Evolutionary conservation across 805 yeast genomes (phyloP), one percentile per base, ranked within the genome.

Genomic region (Kregervanrija pseudodelftensis): DNA sequence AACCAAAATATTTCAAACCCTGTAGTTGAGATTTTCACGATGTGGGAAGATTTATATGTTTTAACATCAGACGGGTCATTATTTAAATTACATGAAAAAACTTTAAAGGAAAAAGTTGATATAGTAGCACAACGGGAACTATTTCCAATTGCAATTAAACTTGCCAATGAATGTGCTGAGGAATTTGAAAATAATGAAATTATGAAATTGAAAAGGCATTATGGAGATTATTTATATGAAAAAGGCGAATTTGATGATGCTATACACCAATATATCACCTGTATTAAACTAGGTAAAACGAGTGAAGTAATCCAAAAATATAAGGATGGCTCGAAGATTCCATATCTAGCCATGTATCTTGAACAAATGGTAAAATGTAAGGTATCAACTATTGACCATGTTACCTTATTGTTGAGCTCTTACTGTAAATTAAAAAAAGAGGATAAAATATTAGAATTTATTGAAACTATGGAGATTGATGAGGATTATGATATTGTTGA

Each of bases 261-360:
- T 0, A 77, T 88, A 50, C 70, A 74, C n/a, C 82, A 85, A 50
- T 93, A 82, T 55, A 73, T 84, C n/a, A 73, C 68, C 17, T 58
- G 68, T 43, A 58, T 66, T 16, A 48, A 58, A 1, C 50, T 73
- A 2, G 79, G 80, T 0, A 78, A 79, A 42, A 76, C 89, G 2
- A 85, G 91, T 59, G 85, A 81, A 47, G 78, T 89, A 3, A 85
- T 91, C 14, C 76, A 86, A 37, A 82, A 82, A 54, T 87, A 82
- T 60, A 81, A 84, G 50, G 95, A 83, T 48, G 82, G 88, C 15
- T 79, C 85, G 7, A 82, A 83, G 46, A 84, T 87, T 1, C 66
- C 69, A 30, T 77, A 77, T 47, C 64, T 90, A 54, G 73, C 87
- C 0, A 67, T 68, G 36, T 89, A 83, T 50, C 65, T 89, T 32